Conservation (phyloP, 2,329 filamentous ascomycete species). For the Alternaria arbusti region DNA sequence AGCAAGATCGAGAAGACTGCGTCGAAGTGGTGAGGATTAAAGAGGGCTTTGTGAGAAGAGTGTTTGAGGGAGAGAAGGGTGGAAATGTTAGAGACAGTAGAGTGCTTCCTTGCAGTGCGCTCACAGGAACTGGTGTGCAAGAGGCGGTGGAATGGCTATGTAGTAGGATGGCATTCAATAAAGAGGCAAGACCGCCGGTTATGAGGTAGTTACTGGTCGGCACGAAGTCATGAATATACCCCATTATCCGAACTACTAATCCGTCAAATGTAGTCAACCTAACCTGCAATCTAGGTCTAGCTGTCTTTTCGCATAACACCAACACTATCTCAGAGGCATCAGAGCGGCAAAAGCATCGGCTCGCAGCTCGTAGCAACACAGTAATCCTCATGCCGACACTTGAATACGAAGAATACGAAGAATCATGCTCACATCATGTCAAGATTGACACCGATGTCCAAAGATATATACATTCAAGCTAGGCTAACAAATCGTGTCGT, state of each 20-base stretch:
- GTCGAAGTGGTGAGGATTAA: constrained; percentile 98
- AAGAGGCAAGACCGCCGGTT: constrained; percentile 86
- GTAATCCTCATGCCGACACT: not conserved
- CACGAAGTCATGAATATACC: constrained; percentile 8
- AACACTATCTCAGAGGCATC: too few relatives aligned
- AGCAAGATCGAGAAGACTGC: constrained; percentile 96
- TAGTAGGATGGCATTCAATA: constrained; percentile 94
- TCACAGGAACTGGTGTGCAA: constrained; percentile 81
- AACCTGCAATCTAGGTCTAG: not conserved
- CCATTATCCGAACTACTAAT: not conserved
- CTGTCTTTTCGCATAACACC: too few relatives aligned
- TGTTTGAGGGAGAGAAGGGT: constrained; percentile 93
- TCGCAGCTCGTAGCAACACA: too few relatives aligned
- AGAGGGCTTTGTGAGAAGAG: constrained; percentile 91
- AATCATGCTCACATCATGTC: too few relatives aligned
- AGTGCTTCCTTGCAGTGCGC: constrained; percentile 88
- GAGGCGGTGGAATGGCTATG: constrained; percentile 98
- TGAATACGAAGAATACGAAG: too few relatives aligned
- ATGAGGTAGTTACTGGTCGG: constrained; percentile 68
- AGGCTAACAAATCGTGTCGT: not conserved
- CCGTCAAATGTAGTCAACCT: not conserved
- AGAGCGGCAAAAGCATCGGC: too few relatives aligned
- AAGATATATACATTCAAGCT: not conserved
- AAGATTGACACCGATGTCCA: too few relatives aligned
- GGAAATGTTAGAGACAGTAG: constrained; percentile 85